phyloP scores from a whole-genome alignment of 2,329 filamentous ascomycete genomes.

The Colletotrichum sp. region DNA sequence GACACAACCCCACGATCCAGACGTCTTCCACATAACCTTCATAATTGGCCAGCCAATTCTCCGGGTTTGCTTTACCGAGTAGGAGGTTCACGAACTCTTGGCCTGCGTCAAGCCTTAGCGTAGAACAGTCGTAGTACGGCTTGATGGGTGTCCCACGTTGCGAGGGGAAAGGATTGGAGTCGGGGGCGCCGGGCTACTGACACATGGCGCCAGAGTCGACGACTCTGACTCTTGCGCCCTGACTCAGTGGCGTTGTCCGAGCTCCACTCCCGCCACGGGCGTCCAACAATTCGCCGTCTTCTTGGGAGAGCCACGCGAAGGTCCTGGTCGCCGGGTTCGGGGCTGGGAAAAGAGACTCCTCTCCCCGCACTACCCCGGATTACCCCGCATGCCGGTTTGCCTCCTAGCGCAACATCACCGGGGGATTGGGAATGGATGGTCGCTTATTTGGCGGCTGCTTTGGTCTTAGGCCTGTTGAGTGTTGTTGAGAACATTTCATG shows the following conservation, averaged over 20 bases:
- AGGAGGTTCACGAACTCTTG: background rate
- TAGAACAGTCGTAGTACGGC: background rate
- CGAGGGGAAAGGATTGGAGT: background rate
- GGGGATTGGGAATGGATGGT: background rate
- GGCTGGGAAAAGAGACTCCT: background rate
- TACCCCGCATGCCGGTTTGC: background rate
- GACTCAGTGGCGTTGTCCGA: background rate
- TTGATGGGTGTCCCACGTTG: background rate
- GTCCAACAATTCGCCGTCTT: background rate
- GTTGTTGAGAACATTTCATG: background rate
- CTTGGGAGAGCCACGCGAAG: background rate
- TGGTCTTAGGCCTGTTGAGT: background rate
- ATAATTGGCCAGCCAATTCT: background rate
- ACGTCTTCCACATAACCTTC: background rate
- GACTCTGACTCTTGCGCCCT: slow-evolving; percentile 11
- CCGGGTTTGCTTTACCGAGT: background rate
- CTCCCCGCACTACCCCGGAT: slow-evolving; percentile 12
- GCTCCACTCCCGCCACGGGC: background rate
- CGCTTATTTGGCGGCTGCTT: background rate
- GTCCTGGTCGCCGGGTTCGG: background rate
- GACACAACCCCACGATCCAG: background rate
- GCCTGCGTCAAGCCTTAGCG: background rate
- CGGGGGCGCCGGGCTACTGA: background rate
- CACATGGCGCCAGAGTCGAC: background rate
- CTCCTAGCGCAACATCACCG: background rate